These are phyloP conservation scores for Zasmidium angulare DNA, from an alignment of 2,329 filamentous ascomycete species.

Conservation along the genomic window DNA sequence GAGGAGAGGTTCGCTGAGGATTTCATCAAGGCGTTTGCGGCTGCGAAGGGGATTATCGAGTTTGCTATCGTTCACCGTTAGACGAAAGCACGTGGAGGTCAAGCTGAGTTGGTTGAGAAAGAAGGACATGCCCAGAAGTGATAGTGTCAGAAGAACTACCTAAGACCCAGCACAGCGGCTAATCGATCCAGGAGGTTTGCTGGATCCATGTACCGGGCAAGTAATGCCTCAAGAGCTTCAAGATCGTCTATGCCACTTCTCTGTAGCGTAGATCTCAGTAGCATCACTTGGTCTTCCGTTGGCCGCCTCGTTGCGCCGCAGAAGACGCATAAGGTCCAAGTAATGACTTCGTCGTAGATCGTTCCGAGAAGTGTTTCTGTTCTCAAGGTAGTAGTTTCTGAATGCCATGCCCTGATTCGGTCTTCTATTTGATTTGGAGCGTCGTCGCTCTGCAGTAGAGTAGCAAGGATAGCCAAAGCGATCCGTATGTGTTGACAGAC, in stretches of 20 bases:
- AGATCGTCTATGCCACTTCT: neutral
- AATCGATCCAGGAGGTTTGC: neutral
- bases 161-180: neutral
- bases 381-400: neutral
- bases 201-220: neutral
- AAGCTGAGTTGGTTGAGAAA: too few species aligned
- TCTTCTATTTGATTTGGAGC: neutral
- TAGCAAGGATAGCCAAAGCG: neutral
- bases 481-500: neutral
- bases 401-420: neutral
- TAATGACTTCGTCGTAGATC: neutral
- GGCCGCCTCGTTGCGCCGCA: neutral
- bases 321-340: neutral
- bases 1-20: neutral
- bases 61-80: neutral
- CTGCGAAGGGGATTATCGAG: slow-evolving; percentile 5
- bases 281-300: neutral
- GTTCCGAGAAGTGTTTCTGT: neutral
- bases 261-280: neutral
- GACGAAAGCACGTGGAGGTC: too few species aligned
- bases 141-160: neutral
- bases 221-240: neutral
- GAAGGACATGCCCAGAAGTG: too few species aligned
- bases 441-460: neutral
- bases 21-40: slow-evolving; percentile 8